Conservation (phyloP, 192 early-diverging fungal genomes). For the Pilobolus umbonatus region DNA sequence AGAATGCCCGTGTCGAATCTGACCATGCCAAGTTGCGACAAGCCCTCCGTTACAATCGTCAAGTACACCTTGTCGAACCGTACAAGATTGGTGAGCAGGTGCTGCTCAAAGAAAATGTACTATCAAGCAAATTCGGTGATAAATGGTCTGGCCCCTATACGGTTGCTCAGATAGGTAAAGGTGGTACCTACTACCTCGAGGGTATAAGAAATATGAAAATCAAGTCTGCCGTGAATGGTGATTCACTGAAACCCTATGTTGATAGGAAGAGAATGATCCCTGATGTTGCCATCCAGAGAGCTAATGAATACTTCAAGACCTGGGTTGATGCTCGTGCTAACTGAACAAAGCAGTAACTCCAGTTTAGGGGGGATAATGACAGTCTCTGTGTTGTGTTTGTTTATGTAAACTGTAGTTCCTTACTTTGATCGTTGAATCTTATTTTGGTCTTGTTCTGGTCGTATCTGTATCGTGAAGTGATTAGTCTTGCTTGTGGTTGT, state of each 20-base stretch:
- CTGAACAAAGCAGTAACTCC: too few relatives aligned
- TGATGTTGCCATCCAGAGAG: background rate
- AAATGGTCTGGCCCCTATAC: conserved; percentile 1
- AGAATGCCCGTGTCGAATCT: background rate
- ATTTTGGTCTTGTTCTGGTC: too few relatives aligned
- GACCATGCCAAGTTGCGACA: background rate
- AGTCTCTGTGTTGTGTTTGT: too few relatives aligned
- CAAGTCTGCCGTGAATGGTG: background rate
- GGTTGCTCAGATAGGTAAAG: background rate
- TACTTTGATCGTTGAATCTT: too few relatives aligned
- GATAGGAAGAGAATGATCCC: background rate
- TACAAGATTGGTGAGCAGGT: conserved; percentile 1
- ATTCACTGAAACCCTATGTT: background rate
- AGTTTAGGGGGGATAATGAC: too few relatives aligned
- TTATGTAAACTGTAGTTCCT: too few relatives aligned
- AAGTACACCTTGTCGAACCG: background rate
- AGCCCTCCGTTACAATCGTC: background rate
- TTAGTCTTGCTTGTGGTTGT: too few relatives aligned
- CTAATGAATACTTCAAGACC: background rate
- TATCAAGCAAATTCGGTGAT: background rate
- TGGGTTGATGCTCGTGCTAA: too few relatives aligned
- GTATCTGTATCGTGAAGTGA: too few relatives aligned
- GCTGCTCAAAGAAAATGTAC: background rate
- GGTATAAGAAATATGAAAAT: background rate
- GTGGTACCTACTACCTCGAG: background rate